A percentile compares a stretch with the other conserved stretches of the same genome.
Evolutionary conservation across 2,329 filamentous ascomycete species (phyloP).

Genomic region (Fusarium stilboides): DNA sequence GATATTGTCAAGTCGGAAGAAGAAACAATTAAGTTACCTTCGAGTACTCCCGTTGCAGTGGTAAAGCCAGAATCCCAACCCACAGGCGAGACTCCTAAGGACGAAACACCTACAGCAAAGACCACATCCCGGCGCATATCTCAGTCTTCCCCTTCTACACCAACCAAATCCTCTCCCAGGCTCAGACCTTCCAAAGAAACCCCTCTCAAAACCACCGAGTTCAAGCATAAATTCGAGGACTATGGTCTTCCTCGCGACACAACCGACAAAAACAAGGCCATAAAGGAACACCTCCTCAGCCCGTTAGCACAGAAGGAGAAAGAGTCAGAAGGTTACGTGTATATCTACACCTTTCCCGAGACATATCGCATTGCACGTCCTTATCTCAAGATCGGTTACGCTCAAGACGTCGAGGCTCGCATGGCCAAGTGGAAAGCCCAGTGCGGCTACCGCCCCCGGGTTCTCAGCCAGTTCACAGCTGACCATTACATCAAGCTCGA

Average conservation of each 20-base stretch:
- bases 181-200: neutral
- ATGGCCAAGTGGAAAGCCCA: slow-evolving; percentile 43
- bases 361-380: slow-evolving; percentile 30
- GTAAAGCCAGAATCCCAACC: slow-evolving; percentile 6
- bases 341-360: slow-evolving; percentile 47
- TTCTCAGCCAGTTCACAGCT: slow-evolving; percentile 30
- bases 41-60: neutral
- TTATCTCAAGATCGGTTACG: slow-evolving; percentile 53
- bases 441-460: slow-evolving; percentile 48
- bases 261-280: slow-evolving; percentile 33
- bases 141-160: neutral
- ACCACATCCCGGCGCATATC: neutral
- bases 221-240: slow-evolving; percentile 39
- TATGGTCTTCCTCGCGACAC: slow-evolving; percentile 23
- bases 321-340: slow-evolving; percentile 39
- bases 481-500: slow-evolving; percentile 50
- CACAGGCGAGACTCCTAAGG: slow-evolving; percentile 10
- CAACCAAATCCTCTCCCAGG: slow-evolving; percentile 1
- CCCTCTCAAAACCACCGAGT: neutral
- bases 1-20: neutral
- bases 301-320: slow-evolving; percentile 2
- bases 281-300: slow-evolving; percentile 34
- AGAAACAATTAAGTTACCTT: neutral
- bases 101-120: neutral
- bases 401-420: slow-evolving; percentile 40